phyloP scores from a whole-genome alignment of 768 basidiomycete species.

The Chalciporus sphaerocephalus region DNA sequence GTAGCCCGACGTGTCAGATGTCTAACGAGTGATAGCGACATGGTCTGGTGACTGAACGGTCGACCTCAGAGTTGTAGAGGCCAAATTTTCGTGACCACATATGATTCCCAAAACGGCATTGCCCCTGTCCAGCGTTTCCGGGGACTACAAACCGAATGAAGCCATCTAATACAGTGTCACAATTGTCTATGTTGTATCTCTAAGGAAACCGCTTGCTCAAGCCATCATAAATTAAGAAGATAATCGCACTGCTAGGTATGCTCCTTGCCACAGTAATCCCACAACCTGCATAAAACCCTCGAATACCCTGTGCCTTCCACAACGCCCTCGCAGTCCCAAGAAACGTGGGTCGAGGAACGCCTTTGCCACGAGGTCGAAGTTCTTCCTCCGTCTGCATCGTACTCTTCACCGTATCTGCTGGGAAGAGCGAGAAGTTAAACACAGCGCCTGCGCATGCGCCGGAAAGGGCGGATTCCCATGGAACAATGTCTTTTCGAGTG shows the following conservation, averaged over 20 bases:
- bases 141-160: neutral
- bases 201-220: conserved; percentile 52
- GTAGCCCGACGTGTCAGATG: neutral
- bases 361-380: conserved; percentile 51
- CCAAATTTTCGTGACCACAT: too few relatives aligned
- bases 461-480: conserved; percentile 80
- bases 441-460: conserved; percentile 84
- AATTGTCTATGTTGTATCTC: conserved; percentile 1
- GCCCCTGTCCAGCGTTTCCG: conserved; percentile 6
- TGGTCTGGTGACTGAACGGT: neutral
- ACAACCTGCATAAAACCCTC: conserved; percentile 88
- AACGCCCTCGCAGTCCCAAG: conserved; percentile 60
- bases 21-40: conserved; percentile 9
- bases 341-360: conserved; percentile 39
- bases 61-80: too few relatives aligned
- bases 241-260: conserved; percentile 86
- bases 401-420: conserved; percentile 92
- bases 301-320: conserved; percentile 70
- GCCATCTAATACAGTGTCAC: neutral
- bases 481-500: conserved; percentile 47
- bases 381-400: conserved; percentile 94
- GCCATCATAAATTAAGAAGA: conserved; percentile 90
- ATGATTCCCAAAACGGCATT: neutral
- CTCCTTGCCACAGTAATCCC: conserved; percentile 84
- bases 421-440: conserved; percentile 88